Conservation (phyloP, 1,139 yeast genomes). For the Lizanozyma gosingica region DNA sequence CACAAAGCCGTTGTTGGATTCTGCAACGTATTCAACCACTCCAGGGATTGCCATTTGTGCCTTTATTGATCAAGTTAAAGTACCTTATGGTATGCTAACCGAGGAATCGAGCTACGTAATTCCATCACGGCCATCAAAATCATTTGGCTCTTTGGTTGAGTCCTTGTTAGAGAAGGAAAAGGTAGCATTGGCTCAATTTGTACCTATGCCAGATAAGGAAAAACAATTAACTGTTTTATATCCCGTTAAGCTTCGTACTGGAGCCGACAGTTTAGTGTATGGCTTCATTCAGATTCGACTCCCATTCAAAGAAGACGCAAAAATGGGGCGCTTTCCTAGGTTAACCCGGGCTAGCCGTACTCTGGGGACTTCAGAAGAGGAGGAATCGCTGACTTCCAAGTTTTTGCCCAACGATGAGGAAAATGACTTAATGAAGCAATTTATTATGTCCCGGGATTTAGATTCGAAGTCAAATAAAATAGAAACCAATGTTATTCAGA, state of each 20-base stretch:
- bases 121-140: not conserved
- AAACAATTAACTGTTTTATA: not conserved
- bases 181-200: not conserved
- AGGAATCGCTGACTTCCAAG: constrained; percentile 2
- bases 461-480: constrained; percentile 7
- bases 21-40: not conserved
- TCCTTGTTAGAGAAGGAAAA: not conserved
- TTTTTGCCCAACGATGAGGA: constrained; percentile 7
- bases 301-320: not conserved
- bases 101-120: not conserved
- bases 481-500: not conserved
- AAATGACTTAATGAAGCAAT: constrained; percentile 20
- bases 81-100: not conserved
- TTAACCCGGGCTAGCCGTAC: not conserved
- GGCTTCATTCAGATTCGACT: not conserved
- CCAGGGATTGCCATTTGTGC: not conserved
- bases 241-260: not conserved
- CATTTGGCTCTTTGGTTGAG: not conserved
- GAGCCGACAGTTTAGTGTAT: not conserved
- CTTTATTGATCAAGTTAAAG: not conserved
- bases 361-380: constrained; percentile 2
- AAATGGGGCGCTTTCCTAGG: not conserved
- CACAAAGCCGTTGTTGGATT: constrained; percentile 7
- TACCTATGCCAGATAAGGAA: not conserved
- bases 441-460: constrained; percentile 17